Percentiles rank a stretch among this genome's conserved stretches.
Evolutionary conservation across 75 land plant species (phyloP).

Genomic region (Sequoia sempervirens): DNA sequence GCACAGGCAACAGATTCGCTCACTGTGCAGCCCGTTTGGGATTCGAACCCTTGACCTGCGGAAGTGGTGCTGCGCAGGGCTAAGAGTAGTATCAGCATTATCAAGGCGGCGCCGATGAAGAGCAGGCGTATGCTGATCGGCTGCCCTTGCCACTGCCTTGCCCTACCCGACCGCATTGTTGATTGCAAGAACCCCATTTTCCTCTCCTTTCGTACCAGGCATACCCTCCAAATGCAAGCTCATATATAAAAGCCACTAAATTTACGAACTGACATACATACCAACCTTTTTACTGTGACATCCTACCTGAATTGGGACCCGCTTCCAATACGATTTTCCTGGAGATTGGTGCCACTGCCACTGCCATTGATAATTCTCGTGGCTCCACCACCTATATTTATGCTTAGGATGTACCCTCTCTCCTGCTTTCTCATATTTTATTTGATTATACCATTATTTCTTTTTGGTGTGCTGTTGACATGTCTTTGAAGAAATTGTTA

Average conservation of each 20-base stretch:
- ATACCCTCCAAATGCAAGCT: no score
- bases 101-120: background rate
- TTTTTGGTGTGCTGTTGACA: no score
- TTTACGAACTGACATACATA: background rate
- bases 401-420: no score
- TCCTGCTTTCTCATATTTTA: no score
- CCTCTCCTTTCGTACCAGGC: background rate
- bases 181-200: background rate
- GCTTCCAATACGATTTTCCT: background rate
- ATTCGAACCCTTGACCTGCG: background rate
- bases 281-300: background rate
- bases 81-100: background rate
- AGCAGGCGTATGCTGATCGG: background rate
- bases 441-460: no score
- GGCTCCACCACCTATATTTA: no score
- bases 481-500: no score
- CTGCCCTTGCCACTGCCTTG: background rate
- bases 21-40: background rate
- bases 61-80: background rate
- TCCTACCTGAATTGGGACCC: conserved; percentile 14
- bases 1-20: conserved; percentile 11
- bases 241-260: no score
- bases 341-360: no score
- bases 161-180: background rate
- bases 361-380: no score